These are phyloP conservation scores for Tritrichomonas musculus DNA, from an alignment of 208 protist genomes.

Conservation along the genomic window DNA sequence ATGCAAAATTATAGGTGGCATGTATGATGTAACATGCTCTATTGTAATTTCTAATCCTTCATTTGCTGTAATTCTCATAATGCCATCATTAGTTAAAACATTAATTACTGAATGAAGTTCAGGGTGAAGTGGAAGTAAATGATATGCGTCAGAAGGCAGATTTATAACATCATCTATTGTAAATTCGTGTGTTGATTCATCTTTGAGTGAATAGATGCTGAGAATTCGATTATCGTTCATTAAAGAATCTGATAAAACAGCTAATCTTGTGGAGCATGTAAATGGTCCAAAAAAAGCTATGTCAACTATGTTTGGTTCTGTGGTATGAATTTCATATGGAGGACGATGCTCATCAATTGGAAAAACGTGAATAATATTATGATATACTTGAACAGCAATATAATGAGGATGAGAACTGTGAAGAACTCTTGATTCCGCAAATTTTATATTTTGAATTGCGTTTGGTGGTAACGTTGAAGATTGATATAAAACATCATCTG, in stretches of 20 bases:
- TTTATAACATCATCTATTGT: not conserved
- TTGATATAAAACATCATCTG: no score
- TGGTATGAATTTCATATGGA: not conserved
- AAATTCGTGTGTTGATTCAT: not conserved
- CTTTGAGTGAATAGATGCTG: not conserved
- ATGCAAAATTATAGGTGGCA: not conserved
- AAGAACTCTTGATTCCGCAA: not conserved
- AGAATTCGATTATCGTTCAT: no score
- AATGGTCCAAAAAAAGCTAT: slow-evolving; percentile 14
- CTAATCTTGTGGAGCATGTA: not conserved
- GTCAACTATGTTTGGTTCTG: not conserved
- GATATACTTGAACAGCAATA: not conserved
- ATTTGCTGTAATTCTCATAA: not conserved
- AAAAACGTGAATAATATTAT: not conserved
- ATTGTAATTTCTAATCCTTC: not conserved
- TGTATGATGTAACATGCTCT: not conserved
- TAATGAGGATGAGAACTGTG: not conserved
- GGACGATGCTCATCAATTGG: not conserved
- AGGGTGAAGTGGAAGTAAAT: not conserved
- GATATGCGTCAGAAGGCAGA: not conserved
- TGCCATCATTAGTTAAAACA: not conserved
- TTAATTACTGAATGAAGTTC: not conserved
- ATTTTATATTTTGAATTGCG: not conserved
- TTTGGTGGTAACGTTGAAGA: not conserved
- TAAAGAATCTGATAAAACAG: not conserved